A percentile compares a stretch with the other conserved stretches of the same genome.
phyloP scores from a whole-genome alignment of 2,329 filamentous ascomycete species.

The Arthroderma sp. region DNA sequence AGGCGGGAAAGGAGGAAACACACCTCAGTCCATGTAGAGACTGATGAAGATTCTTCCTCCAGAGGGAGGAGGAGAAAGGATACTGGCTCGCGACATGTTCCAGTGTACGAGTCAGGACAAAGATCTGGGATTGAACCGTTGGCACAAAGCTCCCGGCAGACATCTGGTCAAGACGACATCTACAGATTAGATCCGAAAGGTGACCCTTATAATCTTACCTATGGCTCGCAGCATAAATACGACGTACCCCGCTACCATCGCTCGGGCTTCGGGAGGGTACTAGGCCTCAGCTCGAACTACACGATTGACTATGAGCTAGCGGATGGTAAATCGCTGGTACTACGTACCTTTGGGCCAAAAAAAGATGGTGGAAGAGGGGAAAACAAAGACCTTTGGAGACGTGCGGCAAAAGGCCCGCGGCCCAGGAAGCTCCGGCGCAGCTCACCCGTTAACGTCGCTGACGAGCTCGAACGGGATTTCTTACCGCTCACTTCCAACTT shows the following conservation, averaged over 20 bases:
- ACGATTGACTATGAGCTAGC: conserved; percentile 53
- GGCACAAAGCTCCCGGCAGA: no score
- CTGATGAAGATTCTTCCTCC: no score
- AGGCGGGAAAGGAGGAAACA: no score
- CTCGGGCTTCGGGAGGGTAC: conserved; percentile 51
- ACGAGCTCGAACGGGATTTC: conserved; percentile 20
- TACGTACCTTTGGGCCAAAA: conserved; percentile 19
- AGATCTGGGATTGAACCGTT: no score
- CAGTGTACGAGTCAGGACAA: no score
- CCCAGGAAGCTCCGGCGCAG: conserved; percentile 18
- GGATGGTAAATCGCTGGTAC: conserved; percentile 26
- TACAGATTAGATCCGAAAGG: conserved; percentile 61
- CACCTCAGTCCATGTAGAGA: no score
- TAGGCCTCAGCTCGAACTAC: conserved; percentile 50
- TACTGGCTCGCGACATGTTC: no score
- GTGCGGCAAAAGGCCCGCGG: conserved; percentile 9
- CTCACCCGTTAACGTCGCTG: conserved; percentile 9
- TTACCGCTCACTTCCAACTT: conserved; percentile 17
- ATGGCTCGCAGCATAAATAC: conserved; percentile 60
- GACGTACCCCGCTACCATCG: conserved; percentile 59
- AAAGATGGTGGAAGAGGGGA: conserved; percentile 34
- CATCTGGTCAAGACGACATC: conserved; percentile 13
- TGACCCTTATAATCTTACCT: conserved; percentile 61
- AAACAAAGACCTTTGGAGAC: conserved; percentile 28
- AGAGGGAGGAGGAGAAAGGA: no score